Evolutionary conservation across 352 stramenopile genomes (phyloP).

Genomic region (Aphanomyces cochlioides): DNA sequence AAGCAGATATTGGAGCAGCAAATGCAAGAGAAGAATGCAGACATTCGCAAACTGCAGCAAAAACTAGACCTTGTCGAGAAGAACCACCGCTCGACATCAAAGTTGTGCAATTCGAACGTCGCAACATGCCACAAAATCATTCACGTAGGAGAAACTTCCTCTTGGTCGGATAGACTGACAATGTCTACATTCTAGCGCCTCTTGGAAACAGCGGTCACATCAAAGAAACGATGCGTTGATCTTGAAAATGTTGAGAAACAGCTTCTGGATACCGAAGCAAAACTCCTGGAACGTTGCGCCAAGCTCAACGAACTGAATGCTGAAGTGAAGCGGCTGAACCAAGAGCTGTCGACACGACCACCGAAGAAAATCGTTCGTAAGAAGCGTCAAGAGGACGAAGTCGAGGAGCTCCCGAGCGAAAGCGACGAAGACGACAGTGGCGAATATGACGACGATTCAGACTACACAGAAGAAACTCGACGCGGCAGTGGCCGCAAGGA

Average conservation of each 20-base stretch:
- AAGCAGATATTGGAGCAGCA: constrained; percentile 39
- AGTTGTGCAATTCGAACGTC: constrained; percentile 44
- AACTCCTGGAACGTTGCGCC: constrained; percentile 36
- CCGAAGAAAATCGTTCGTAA: constrained; percentile 3
- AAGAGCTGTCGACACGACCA: constrained; percentile 21
- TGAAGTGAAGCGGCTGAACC: constrained; percentile 33
- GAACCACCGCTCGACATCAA: constrained; percentile 39
- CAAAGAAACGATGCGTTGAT: constrained; percentile 38
- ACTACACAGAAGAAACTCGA: constrained; percentile 58
- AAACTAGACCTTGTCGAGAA: constrained; percentile 56
- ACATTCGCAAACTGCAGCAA: constrained; percentile 60
- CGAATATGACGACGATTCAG: constrained; percentile 51
- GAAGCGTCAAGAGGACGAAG: constrained; percentile 43
- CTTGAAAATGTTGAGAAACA: constrained; percentile 42
- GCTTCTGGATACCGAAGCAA: constrained; percentile 35
- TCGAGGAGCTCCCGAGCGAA: constrained; percentile 50
- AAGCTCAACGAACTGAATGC: constrained; percentile 15
- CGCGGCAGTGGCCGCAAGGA: constrained; percentile 17
- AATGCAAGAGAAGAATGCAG: constrained; percentile 48
- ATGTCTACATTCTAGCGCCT: constrained; percentile 31
- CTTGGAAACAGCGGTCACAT: constrained; percentile 44
- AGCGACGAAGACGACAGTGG: constrained; percentile 51
- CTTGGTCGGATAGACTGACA: not conserved
- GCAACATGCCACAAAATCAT: constrained; percentile 55
- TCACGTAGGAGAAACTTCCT: constrained; percentile 10